These are phyloP conservation scores for Galeopsis tetrahit DNA, from an alignment of 257 asterid species.

Conservation along the genomic window DNA sequence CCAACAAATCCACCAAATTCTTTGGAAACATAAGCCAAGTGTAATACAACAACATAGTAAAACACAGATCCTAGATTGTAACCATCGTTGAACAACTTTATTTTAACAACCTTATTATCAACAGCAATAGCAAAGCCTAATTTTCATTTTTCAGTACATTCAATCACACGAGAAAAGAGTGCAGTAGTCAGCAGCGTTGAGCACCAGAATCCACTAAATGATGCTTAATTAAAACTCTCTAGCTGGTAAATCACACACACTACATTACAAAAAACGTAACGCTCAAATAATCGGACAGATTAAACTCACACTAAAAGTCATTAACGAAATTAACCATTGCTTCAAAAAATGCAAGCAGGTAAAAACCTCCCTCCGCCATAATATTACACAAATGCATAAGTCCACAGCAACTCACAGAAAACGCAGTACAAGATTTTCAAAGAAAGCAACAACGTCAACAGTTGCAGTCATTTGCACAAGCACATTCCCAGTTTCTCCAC, in stretches of 20 bases:
- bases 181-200: background rate
- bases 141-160: conserved; percentile 20
- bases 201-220: conserved; percentile 22
- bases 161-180: conserved; percentile 21
- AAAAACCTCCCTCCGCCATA: conserved; percentile 10
- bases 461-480: conserved; percentile 11
- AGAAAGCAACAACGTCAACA: background rate
- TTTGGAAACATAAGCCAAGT: background rate
- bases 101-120: background rate
- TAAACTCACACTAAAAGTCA: background rate
- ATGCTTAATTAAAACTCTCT: conserved; percentile 25
- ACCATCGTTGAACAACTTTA: background rate
- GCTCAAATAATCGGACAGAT: background rate
- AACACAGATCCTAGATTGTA: background rate
- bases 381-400: conserved; percentile 32
- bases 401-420: conserved; percentile 26
- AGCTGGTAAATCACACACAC: conserved; percentile 11
- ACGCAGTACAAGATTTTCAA: conserved; percentile 8
- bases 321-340: background rate
- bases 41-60: background rate
- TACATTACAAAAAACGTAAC: background rate
- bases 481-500: conserved; percentile 3
- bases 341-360: conserved; percentile 5
- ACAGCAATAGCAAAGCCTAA: background rate
- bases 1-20: conserved; percentile 6